Evolutionary conservation across 169 alveolate species (phyloP), one percentile per base, ranked within the genome.

Genomic region (Cryptosporidium ryanae): DNA sequence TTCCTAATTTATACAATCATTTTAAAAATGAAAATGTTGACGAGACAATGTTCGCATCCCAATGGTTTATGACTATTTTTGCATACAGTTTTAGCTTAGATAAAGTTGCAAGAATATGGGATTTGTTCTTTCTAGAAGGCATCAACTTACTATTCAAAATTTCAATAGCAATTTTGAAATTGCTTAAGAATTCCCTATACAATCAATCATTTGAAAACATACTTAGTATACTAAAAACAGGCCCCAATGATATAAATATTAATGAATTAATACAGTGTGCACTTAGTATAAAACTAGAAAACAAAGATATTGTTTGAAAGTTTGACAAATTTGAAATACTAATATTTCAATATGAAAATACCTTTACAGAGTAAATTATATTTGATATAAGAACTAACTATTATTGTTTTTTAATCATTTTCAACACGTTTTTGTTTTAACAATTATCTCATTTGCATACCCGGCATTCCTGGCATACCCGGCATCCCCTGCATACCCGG

Each of bases 1-100:
- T 95, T 84, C 97, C 96, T 2, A 92, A 89, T 63, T 66, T 95
- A 10, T 90, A 82, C 71, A 82, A 70, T 31, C 93, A 94, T 46
- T 57, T 95, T 52, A 82, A 67, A 70, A 82, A 90, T 55, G 93
- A 90, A 67, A 90, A 93, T 81, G 95, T 95, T 57, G 95, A 92
- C 65, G 95, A 97, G 15, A 92, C 97, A 29, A 94, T 96, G 97
- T 97, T 91, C 87, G 96, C 97, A 0, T 93, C 97, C 34, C 95
- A 95, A 66, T 97, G 98, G 98, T 94, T 97, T 83, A 91, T 96
- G 94, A 96, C 98, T 55, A 93, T 97, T n/a, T 97, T 94, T 93
- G 91, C 96, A 21, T 92, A 92, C 71, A 93, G 93, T 65, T 92
- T 95, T 38, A 84, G 90, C 34, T 83, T 94, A 50, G 93, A 94